Percentiles rank a stretch among this genome's conserved stretches.
These are phyloP conservation scores for Malassezia cuniculi DNA, from an alignment of 1,284 basidiomycete genomes.

Conservation along the genomic window DNA sequence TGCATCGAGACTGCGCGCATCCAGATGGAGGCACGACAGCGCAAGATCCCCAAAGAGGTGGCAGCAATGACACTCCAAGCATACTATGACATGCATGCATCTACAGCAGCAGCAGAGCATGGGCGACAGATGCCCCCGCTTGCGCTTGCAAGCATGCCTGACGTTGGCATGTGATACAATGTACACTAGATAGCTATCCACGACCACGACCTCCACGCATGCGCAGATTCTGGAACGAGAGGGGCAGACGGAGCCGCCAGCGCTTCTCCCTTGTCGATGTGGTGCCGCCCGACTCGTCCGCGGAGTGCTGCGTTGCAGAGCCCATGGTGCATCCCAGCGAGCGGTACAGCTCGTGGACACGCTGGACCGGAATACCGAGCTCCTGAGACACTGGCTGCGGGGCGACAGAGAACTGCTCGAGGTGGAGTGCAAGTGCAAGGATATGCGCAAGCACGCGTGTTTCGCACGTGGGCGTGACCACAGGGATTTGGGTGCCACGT, in stretches of 20 bases:
- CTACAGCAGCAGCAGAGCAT: slow-evolving; percentile 7
- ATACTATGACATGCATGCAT: slow-evolving; percentile 15
- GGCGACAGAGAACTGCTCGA: slow-evolving; percentile 36
- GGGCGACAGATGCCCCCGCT: slow-evolving; percentile 11
- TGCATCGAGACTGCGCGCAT: slow-evolving; percentile 5
- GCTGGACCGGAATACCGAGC: slow-evolving; percentile 11
- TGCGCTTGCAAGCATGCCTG: slow-evolving; percentile 12
- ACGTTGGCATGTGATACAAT: not conserved
- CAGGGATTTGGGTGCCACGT: slow-evolving; percentile 10
- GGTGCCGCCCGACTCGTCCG: slow-evolving; percentile 1
- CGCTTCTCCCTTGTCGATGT: slow-evolving; percentile 16
- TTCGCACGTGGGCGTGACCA: slow-evolving; percentile 14
- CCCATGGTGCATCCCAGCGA: slow-evolving; percentile 24
- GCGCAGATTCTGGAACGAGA: slow-evolving; percentile 11
- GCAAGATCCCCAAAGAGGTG: slow-evolving; percentile 11
- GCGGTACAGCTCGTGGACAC: slow-evolving; percentile 21
- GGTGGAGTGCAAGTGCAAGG: slow-evolving; percentile 32
- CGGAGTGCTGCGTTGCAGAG: slow-evolving; percentile 13
- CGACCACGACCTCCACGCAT: slow-evolving; percentile 12
- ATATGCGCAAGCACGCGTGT: slow-evolving; percentile 34
- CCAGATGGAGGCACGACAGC: slow-evolving; percentile 13
- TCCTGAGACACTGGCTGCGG: slow-evolving; percentile 16
- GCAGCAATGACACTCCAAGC: slow-evolving; percentile 8
- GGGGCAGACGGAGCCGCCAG: slow-evolving; percentile 21
- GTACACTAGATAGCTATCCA: slow-evolving; percentile 1